phyloP scores from a whole-genome alignment of 1,284 basidiomycete genomes.

The Ceratobasidium sp. region DNA sequence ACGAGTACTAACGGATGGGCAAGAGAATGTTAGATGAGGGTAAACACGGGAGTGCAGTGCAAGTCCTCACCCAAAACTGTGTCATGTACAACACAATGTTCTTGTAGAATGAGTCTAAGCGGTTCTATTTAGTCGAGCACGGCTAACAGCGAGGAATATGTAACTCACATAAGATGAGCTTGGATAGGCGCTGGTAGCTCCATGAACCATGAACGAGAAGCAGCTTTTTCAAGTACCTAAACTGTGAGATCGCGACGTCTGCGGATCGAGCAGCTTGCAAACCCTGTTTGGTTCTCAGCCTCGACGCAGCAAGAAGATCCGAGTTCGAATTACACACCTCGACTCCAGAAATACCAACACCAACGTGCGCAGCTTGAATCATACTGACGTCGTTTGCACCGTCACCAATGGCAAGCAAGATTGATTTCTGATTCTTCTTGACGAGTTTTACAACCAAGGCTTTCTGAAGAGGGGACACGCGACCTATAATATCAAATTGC shows the following conservation, averaged over 20 bases:
- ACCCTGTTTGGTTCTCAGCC: constrained; percentile 67
- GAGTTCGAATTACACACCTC: constrained; percentile 68
- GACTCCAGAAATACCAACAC: constrained; percentile 97
- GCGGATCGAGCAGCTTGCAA: constrained; percentile 97
- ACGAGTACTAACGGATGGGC: constrained; percentile 80
- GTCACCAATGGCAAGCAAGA: constrained; percentile 95
- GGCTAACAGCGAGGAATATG: constrained; percentile 45
- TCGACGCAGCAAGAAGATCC: neutral
- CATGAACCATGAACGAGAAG: constrained; percentile 97
- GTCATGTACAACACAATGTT: constrained; percentile 99
- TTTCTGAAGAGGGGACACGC: constrained; percentile 98
- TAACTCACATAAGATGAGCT: constrained; percentile 90
- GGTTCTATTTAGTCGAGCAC: neutral
- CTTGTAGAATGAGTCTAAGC: constrained; percentile 92
- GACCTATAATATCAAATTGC: constrained; percentile 67
- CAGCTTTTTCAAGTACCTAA: constrained; percentile 96
- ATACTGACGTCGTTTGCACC: constrained; percentile 98
- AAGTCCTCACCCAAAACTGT: constrained; percentile 86
- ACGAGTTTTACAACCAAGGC: constrained; percentile 98
- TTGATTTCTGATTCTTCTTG: constrained; percentile 94
- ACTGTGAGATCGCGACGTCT: constrained; percentile 98
- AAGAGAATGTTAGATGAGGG: neutral
- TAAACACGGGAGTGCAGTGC: neutral
- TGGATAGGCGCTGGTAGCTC: constrained; percentile 96
- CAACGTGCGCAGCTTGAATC: constrained; percentile 98